Base-by-base conservation (phyloP, 345 rosid genomes). In the Draba incana region DNA sequence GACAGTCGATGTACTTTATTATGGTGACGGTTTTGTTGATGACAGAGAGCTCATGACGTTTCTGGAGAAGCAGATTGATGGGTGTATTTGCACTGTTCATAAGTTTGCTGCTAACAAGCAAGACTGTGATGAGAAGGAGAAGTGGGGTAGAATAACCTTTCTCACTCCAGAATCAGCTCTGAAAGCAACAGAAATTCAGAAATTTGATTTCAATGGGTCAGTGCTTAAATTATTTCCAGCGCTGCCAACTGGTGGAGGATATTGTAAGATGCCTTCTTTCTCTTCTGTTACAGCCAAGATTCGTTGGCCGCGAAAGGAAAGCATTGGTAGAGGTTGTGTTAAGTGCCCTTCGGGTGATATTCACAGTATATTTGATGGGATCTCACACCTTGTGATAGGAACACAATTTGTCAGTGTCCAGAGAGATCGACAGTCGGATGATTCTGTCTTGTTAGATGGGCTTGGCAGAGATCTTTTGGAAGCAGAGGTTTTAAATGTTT, bases 121-220 rank as follows among this genome's bases (percentile, higher is more conserved):
- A 68, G 88, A 83, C 27, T 66, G 64, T 44, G 86, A 81, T 12
- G 85, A 84, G 63, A 69, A 75, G 67, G 90, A 79, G 35, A 84
- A 78, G 76, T 93, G 96, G 97, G 96, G 97, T 51, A 88, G 83
- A 79, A 66, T 93, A 72, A 90, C 91, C 23, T 93, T 90, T 81
- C 84, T 75, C 48, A 78, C 83, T 47, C 93, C 97, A 48, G 96
- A 83, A 69, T 84, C 89, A 69, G 90, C 96, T 69, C 68, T 75
- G 74, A 82, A 71, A 76, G 93, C 96, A 64, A 24, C 81, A 54
- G 85, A 86, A 70, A 75, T 85, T 61, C 80, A 75, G 52, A 84
- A 72, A 52, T 74, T 81, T 68, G 79, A 80, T 57, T 81, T 90
- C 56, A 46, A 77, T 49, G 98, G 95, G 30, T 86, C 85, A 75